Base-by-base conservation (phyloP, 2,329 filamentous ascomycete species). In the Trichoderma breve region DNA sequence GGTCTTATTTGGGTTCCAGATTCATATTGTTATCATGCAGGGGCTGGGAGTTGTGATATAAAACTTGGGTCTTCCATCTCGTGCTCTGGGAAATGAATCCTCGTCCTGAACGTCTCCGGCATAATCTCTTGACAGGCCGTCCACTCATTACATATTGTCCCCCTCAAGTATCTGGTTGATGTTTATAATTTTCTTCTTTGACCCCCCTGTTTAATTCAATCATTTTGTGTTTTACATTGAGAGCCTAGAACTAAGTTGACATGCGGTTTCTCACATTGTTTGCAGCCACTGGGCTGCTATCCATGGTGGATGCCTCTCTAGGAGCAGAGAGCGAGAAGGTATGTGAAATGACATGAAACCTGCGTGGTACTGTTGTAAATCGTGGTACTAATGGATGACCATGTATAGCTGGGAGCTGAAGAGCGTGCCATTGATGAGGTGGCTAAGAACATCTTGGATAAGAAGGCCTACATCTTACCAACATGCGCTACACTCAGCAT, bases 231-330 rank as follows among this genome's bases (percentile, higher is more conserved):
- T 63, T 43, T 62, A 15, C 21, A 21, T 32, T 28, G 2, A 15
- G 32, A 61, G 36, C 18, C n/a, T 6, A 51, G 9, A 60, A 21
- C 26, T 14, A 53, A 51, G 66, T 71, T 36, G 76, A 61, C 3
- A 79, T 80, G 79, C 74, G 74, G 74, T 64, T 78, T 58, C 47
- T 73, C 18, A 73, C 73, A 6, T 60, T 79, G 39, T 39, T 79
- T 69, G 74, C 77, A 65, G 76, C 76, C 64, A 68, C 74, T 58
- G 77, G 77, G 74, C 75, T 80, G 57, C 71, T 78, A 39, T 73
- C 73, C 51, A 71, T 70, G 8, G 78, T 72, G 34, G 76, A 80
- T 47, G 79, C 78, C 15, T 77, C 76, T 63, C 78, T 76, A 26
- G 73, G 74, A 28, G 65, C 32, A 73, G 72, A 60, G 73, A 71